Evolutionary conservation across 2,329 filamentous ascomycete genomes (phyloP), one percentile per base, ranked within the genome.

Genomic region (Penicillium capsulatum): DNA sequence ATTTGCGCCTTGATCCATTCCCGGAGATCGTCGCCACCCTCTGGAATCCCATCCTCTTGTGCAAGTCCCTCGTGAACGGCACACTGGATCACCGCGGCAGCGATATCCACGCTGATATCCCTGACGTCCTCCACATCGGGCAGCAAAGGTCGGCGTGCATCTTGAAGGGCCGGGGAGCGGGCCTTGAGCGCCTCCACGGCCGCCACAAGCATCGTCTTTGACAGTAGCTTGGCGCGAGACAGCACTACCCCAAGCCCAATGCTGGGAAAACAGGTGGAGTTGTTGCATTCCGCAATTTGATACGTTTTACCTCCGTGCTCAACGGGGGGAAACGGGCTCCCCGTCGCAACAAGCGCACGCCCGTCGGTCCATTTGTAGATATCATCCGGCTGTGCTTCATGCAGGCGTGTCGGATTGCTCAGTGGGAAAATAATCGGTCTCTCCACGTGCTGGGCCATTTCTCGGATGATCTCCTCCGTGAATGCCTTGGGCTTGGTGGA

Each of bases 281-380:
- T 94, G 68, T 94, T 94, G 68, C 89, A 94, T 64, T 94, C 88
- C 16, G 86, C 86, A n/a, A 81, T 72, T 29, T 79, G 75, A 38
- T 74, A 74, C 51, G 72, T 68, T 29, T 66, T 68, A 0, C 76
- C 76, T 11, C 74, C 64, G 37, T 74, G 76, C 35, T 76, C 76
- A 10, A 92, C 86, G 0, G 88, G 83, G 1, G 77, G 74, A 59
- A 94, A 94, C 0, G 89, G 88, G 7, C 83, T 87, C 3, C 89
- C 89, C 0, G 89, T 94, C 0, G 89, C 86, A 3, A 92, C 81
- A 3, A 94, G 73, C 0, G 81, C 87, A 48, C 79, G 80, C 2
- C 88, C 87, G 30, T 83, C 66, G 0, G 86, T 91, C 89, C 88
- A 94, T 2, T 77, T 64, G 38, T 83, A 80, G 15, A 95, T 68